These are phyloP conservation scores for Fusarium abutilonis DNA, from an alignment of 2,329 filamentous ascomycete genomes.

Conservation along the genomic window DNA sequence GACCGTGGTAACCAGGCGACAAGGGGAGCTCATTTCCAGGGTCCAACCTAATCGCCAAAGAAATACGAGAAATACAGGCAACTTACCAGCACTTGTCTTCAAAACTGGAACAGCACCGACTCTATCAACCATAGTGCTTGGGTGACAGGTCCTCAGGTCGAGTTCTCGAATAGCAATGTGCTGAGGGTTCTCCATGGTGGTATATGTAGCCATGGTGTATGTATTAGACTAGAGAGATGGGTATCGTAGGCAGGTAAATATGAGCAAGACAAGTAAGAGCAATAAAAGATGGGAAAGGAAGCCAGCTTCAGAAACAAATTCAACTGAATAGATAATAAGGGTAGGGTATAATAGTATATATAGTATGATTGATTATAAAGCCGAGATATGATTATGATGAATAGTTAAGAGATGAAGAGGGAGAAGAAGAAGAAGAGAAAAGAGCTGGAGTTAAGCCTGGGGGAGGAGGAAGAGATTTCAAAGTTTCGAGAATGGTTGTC, in stretches of 20 bases:
- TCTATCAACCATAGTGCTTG: constrained; percentile 62
- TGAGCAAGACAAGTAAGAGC: constrained; percentile 17
- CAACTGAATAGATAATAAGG: constrained; percentile 27
- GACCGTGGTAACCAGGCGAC: constrained; percentile 36
- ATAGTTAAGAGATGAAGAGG: constrained; percentile 21
- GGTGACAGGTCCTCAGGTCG: constrained; percentile 59
- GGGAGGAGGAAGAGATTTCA: constrained; percentile 39
- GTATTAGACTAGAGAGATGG: constrained; percentile 20
- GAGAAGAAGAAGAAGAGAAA: constrained; percentile 23
- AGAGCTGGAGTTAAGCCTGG: constrained; percentile 30
- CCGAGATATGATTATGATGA: constrained; percentile 21
- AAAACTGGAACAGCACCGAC: constrained; percentile 67
- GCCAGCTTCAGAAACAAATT: constrained; percentile 42
- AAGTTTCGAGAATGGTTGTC: constrained; percentile 37
- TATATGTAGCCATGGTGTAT: constrained; percentile 30
- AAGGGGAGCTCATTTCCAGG: constrained; percentile 26
- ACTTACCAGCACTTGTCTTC: constrained; percentile 69
- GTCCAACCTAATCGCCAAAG: constrained; percentile 8
- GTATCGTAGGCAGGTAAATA: constrained; percentile 12
- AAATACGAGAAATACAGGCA: constrained; percentile 21
- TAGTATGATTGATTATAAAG: constrained; percentile 22
- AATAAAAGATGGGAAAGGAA: constrained; percentile 35
- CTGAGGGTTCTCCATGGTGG: constrained; percentile 47
- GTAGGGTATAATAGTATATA: constrained; percentile 17
- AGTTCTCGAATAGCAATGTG: constrained; percentile 58